A percentile compares a stretch with the other conserved stretches of the same genome.
phyloP scores from a whole-genome alignment of 805 yeast species.

The Ogataea thermomethanolica region DNA sequence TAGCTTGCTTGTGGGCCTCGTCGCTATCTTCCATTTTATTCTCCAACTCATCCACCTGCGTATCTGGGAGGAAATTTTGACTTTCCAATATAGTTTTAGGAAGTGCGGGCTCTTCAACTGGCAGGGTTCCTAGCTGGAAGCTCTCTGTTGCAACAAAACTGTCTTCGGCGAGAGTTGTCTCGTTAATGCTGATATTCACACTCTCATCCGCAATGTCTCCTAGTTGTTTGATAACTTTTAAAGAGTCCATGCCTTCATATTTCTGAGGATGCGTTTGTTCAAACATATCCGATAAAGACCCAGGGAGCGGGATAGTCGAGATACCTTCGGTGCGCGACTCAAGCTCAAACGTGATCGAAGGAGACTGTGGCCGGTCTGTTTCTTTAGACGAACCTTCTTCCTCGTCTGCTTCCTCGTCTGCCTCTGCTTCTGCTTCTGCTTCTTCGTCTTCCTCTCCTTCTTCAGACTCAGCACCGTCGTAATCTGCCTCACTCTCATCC shows the following conservation, averaged over 20 bases:
- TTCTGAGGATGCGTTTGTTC: conserved; percentile 24
- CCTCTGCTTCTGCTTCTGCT: conserved; percentile 19
- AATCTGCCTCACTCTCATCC: conserved; percentile 30
- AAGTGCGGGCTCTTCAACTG: conserved; percentile 13
- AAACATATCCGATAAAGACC: conserved; percentile 27
- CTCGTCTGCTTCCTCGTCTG: conserved; percentile 18
- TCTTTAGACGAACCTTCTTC: not conserved
- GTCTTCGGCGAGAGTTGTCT: conserved; percentile 11
- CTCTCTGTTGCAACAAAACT: not conserved
- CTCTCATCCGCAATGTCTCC: conserved; percentile 11
- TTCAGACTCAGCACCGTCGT: conserved; percentile 20
- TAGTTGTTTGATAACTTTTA: conserved; percentile 19
- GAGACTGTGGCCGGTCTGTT: conserved; percentile 1
- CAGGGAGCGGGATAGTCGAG: not conserved
- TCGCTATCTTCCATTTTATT: conserved; percentile 1
- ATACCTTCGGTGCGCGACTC: conserved; percentile 5
- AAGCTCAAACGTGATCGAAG: conserved; percentile 16
- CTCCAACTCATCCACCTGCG: conserved; percentile 30
- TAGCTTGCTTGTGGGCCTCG: conserved; percentile 36
- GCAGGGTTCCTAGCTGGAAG: conserved; percentile 2
- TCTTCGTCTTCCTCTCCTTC: conserved; percentile 26
- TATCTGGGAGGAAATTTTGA: conserved; percentile 30
- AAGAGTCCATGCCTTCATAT: conserved; percentile 19
- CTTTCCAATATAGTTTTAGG: conserved; percentile 22
- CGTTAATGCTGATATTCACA: conserved; percentile 12